Conservation (phyloP, 1,284 basidiomycete genomes). For the Microbotryum lychnidis-dioicae region DNA sequence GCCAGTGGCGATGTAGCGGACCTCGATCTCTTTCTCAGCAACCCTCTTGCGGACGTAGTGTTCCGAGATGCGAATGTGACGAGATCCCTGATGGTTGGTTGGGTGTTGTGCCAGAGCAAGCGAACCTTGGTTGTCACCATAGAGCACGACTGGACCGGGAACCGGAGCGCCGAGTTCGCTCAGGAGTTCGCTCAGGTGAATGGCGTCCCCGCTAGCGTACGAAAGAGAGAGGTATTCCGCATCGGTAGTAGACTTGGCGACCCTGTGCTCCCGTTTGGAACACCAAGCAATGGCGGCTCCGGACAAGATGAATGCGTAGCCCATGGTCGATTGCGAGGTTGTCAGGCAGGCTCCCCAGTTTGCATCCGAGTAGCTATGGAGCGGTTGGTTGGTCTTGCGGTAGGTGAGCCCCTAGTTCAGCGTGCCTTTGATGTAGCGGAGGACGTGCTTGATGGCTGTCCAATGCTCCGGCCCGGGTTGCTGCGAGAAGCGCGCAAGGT, state of each 20-base stretch:
- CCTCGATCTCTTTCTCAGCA: not conserved
- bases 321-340: constrained; percentile 33
- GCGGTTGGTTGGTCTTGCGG: constrained; percentile 1
- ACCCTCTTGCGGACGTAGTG: not conserved
- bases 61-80: not conserved
- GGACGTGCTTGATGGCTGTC: too few species aligned
- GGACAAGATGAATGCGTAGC: constrained; percentile 37
- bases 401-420: constrained; percentile 26
- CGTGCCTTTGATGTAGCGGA: constrained; percentile 38
- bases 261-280: constrained; percentile 39
- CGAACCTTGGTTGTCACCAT: not conserved
- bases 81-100: not conserved
- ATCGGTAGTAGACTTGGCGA: constrained; percentile 42
- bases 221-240: constrained; percentile 44
- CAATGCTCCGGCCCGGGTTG: too few species aligned
- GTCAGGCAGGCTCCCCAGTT: not conserved
- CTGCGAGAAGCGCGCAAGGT: too few species aligned
- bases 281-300: constrained; percentile 42
- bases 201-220: constrained; percentile 37
- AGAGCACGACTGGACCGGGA: not conserved
- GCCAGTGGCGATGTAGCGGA: not conserved
- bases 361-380: constrained; percentile 7
- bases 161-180: constrained; percentile 30
- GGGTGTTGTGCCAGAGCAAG: not conserved
- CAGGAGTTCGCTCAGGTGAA: constrained; percentile 40